phyloP scores from a whole-genome alignment of 2,329 filamentous ascomycete species.

The Aspergillus fijiensis region DNA sequence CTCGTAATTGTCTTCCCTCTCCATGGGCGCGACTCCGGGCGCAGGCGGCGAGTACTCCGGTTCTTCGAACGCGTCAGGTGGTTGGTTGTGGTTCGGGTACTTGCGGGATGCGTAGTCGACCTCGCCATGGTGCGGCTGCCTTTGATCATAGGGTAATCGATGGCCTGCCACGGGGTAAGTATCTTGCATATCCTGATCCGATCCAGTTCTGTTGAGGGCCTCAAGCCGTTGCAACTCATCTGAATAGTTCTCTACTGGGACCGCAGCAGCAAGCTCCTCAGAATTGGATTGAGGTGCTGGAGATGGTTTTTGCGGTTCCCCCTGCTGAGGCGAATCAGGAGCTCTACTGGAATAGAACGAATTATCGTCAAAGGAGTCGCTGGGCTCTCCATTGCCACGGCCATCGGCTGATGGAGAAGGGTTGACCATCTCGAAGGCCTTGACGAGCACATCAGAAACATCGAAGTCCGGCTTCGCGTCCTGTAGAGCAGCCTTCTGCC shows the following conservation, averaged over 20 bases:
- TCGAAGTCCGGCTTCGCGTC: constrained; percentile 65
- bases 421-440: constrained; percentile 69
- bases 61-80: constrained; percentile 43
- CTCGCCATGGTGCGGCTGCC: constrained; percentile 28
- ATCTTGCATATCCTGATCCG: constrained; percentile 41
- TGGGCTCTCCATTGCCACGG: constrained; percentile 60
- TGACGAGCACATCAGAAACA: constrained; percentile 69
- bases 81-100: constrained; percentile 23
- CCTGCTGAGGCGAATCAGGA: constrained; percentile 68
- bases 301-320: constrained; percentile 34
- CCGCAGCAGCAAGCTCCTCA: constrained; percentile 35
- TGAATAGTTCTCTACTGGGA: constrained; percentile 33
- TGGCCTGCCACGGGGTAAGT: constrained; percentile 42
- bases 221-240: constrained; percentile 40
- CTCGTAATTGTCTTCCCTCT: constrained; percentile 28
- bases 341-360: constrained; percentile 93
- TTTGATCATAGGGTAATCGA: constrained; percentile 30
- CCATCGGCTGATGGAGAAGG: constrained; percentile 60
- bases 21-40: constrained; percentile 37
- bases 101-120: constrained; percentile 21
- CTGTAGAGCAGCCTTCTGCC: constrained; percentile 50
- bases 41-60: constrained; percentile 51
- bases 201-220: constrained; percentile 36
- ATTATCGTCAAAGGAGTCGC: constrained; percentile 86
- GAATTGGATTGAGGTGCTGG: constrained; percentile 30